Evolutionary conservation across 768 basidiomycete genomes (phyloP), one percentile per base, ranked within the genome.

Genomic region (Psilocybe azurescens): DNA sequence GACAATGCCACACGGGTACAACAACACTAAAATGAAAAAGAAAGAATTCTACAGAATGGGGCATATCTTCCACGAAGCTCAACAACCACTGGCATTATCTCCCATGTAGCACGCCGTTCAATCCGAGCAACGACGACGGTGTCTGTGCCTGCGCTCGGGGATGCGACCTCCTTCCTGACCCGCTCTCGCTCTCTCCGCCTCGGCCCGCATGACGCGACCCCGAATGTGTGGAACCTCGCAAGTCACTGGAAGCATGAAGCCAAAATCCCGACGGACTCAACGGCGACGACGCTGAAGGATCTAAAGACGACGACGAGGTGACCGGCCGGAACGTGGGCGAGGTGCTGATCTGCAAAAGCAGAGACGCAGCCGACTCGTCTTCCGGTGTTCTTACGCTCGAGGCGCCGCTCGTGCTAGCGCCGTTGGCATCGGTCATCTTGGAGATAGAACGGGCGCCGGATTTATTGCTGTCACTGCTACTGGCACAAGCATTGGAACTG

Each of bases 351-450:
- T 89, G 86, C 41, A 91, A 72, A 13, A 90, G 72, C 61, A 91
- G 75, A 3, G 89, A 85, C 14, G 89, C 89, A 0, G 89, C 89
- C 0, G 79, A 82, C 74, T 91, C 87, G 69, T 92, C 90, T 57
- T 91, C 90, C 0, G 86, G 83, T 4, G 86, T 85, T 51, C 78
- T 80, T 52, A 63, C 52, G 59, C 69, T 60, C 61, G 61, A 41
- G 30, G 65, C 53, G 48, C 63, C 53, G 57, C 11, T 51, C 24
- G 24, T 24, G 24, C 24, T 24, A 24, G 24, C 24, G 24, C 24
- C 24, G 64, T 41, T 62, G 59, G 14, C 38, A 11, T 58, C 48
- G 13, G 52, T 52, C 58, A 18, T 44, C 57, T 41, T n/a, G 14
- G 41, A 16, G 1, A 5, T 9, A n/a, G 41, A 44, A 5, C 41